Percentiles rank a stretch among this genome's conserved stretches.
Conservation (phyloP, 305 asterid genomes). For the Solanum hybrid region DNA sequence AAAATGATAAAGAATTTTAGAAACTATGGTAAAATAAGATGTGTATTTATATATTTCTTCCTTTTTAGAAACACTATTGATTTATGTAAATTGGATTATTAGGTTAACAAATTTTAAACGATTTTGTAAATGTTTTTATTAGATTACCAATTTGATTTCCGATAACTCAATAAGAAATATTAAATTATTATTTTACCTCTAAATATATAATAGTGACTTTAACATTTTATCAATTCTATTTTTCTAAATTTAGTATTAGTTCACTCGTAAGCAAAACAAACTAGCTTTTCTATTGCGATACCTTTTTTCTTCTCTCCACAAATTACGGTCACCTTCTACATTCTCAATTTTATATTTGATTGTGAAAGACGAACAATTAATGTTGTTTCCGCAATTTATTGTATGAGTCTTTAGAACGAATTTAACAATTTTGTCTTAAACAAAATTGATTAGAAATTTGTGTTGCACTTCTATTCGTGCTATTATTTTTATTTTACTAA, state of each 20-base stretch:
- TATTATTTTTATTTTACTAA: no score
- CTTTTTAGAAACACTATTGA: no score
- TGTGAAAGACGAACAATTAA: background rate
- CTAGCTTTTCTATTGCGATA: background rate
- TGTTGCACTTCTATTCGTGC: background rate
- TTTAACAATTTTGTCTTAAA: background rate
- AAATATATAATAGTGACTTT: background rate
- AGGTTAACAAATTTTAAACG: background rate
- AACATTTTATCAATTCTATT: no score
- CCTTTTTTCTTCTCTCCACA: background rate
- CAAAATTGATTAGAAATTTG: no score
- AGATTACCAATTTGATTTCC: no score
- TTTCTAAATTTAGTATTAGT: no score
- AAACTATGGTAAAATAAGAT: no score
- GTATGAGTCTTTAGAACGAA: background rate
- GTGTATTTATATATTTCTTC: no score
- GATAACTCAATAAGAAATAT: background rate
- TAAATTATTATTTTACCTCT: background rate
- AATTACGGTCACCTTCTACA: background rate
- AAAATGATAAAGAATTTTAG: no score
- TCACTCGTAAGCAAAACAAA: background rate
- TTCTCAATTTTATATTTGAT: background rate
- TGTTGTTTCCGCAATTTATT: background rate
- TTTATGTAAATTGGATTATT: background rate
- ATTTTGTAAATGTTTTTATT: no score